phyloP scores from a whole-genome alignment of 768 basidiomycete species.

The Coprinellus micaceus region DNA sequence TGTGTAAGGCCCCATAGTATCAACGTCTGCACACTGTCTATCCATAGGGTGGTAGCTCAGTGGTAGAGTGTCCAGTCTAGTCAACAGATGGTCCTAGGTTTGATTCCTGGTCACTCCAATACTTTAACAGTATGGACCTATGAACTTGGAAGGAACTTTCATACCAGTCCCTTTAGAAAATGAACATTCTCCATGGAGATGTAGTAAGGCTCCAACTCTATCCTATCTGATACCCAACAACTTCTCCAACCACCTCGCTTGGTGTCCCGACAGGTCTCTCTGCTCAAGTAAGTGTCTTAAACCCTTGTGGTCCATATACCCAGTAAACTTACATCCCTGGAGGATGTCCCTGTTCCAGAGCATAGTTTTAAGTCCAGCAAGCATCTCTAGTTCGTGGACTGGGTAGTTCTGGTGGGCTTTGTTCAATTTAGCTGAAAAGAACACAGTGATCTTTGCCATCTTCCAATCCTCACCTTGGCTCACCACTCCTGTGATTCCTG shows the following conservation, averaged over 20 bases:
- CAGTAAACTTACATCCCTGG: conserved; percentile 24
- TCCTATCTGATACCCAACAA: no score
- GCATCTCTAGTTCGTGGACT: conserved; percentile 35
- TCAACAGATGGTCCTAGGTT: no score
- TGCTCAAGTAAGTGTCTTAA: conserved; percentile 27
- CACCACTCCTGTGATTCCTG: conserved; percentile 25
- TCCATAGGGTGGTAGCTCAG: no score
- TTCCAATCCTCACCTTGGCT: conserved; percentile 26
- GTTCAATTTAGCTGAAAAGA: conserved; percentile 30
- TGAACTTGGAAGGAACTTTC: conserved; percentile 10
- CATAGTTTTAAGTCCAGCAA: conserved; percentile 35
- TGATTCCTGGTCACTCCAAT: no score
- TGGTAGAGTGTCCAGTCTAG: no score
- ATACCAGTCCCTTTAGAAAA: conserved; percentile 3
- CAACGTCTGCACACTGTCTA: no score
- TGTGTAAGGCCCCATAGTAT: no score
- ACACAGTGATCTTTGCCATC: conserved; percentile 28
- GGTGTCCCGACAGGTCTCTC: conserved; percentile 28
- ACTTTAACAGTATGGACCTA: no score
- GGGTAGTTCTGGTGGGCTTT: conserved; percentile 33
- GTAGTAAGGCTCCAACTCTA: not conserved
- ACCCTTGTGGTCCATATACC: conserved; percentile 30
- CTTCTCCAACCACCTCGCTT: conserved; percentile 28
- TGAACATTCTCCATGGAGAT: conserved; percentile 8
- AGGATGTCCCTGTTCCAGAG: conserved; percentile 22